phyloP scores from a whole-genome alignment of 768 basidiomycete genomes.

The Naganishia onofrii region DNA sequence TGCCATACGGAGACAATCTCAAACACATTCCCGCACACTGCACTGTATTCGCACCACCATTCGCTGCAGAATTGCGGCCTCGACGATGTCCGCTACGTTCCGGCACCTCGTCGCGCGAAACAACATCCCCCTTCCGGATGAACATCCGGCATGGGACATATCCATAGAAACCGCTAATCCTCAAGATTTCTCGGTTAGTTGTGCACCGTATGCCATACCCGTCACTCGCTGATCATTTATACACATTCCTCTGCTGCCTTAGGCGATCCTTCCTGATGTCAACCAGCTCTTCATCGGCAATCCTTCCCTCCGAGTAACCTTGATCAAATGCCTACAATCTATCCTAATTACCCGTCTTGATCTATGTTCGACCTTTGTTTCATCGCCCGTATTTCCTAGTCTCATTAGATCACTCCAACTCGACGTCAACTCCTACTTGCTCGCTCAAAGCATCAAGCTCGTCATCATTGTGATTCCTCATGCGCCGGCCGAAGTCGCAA shows the following conservation, averaged over 20 bases:
- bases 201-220: no score
- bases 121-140: slow-evolving; percentile 18
- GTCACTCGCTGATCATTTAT: neutral
- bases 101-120: slow-evolving; percentile 7
- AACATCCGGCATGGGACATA: neutral
- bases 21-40: no score
- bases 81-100: slow-evolving; percentile 8
- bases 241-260: neutral
- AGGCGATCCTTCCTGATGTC: neutral
- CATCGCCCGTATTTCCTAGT: neutral
- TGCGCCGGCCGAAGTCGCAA: slow-evolving; percentile 4
- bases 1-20: no score
- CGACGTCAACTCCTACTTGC: neutral
- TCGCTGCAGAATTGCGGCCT: neutral
- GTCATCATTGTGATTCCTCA: slow-evolving; percentile 9
- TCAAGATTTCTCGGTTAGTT: neutral
- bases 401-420: neutral
- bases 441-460: slow-evolving; percentile 6
- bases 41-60: neutral
- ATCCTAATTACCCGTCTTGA: slow-evolving; percentile 5
- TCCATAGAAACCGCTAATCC: neutral
- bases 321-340: slow-evolving; percentile 6
- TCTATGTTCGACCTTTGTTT: neutral
- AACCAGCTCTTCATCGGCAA: slow-evolving; percentile 8
- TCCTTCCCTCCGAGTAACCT: slow-evolving; percentile 4